Percentiles rank a stretch among this genome's conserved stretches.
phyloP scores from a whole-genome alignment of 108 stramenopile genomes.

The Nannochloropsis salina region DNA sequence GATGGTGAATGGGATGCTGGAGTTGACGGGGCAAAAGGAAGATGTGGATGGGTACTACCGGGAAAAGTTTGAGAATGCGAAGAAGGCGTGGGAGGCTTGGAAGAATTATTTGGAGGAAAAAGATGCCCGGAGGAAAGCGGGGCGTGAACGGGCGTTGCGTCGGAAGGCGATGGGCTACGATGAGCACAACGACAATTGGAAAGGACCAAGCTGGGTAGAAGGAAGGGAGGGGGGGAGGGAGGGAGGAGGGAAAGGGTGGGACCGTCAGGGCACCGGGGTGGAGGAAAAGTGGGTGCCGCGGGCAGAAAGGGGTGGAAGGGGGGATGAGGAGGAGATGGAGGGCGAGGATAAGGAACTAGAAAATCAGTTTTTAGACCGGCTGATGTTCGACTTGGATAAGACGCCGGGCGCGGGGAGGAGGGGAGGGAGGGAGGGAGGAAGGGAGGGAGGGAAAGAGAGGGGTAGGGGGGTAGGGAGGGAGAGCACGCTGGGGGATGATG shows the following conservation, averaged over 20 bases:
- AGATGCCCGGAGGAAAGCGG: neutral
- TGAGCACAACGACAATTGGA: neutral
- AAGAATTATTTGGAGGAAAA: conserved; percentile 7
- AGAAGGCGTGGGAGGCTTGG: neutral
- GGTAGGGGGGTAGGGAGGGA: neutral
- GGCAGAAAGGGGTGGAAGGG: neutral
- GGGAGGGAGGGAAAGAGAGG: neutral
- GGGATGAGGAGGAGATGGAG: neutral
- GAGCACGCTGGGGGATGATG: neutral
- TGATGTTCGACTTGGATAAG: neutral
- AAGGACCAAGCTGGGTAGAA: conserved; percentile 5
- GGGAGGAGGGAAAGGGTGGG: neutral
- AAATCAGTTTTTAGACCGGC: neutral
- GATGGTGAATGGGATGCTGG: neutral
- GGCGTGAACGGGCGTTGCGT: neutral
- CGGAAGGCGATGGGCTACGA: conserved; percentile 14
- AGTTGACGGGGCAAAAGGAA: conserved; percentile 6
- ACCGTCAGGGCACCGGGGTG: neutral
- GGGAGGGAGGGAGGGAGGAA: neutral
- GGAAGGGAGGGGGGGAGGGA: neutral
- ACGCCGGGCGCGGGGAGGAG: neutral
- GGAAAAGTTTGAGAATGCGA: conserved; percentile 9
- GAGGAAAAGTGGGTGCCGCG: neutral
- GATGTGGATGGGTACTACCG: neutral
- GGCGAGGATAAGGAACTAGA: neutral